Base-by-base conservation (phyloP, 1,284 basidiomycete genomes). In the Ceratobasidium sp. region DNA sequence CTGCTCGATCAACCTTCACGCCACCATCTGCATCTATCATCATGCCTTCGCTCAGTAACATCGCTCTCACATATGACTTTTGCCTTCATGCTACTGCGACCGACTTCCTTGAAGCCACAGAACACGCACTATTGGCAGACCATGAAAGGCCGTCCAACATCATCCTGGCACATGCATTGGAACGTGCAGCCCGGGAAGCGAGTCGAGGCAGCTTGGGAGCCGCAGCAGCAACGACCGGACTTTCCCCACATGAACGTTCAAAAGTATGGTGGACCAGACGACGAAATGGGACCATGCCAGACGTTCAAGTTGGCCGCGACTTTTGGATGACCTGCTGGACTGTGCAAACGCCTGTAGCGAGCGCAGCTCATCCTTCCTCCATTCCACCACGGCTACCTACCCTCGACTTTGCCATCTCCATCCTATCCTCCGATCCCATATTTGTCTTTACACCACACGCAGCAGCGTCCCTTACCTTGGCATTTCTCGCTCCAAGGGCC, bases 61-160 rank as follows among this genome's bases (percentile, higher is more conserved):
- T 67, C n/a, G 62, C 50, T 2, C 62, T 53, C 12, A 10, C 38
- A 20, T 32, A 54, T 25, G 38, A 67, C 35, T 20, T 67, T n/a
- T 67, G 62, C 52, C 25, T 67, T 38, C 62, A 67, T 20, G 34
- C 62, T 1, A 54, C 50, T 45, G 62, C 62, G 7, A 38, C 40
- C 5, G 62, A 67, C 62, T 67, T 67, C 35, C 52, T 67, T 20
- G 62, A 67, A 67, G 62, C 62, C 49, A 54, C 62, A 22, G 62
- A 54, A 49, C 25, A 67, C 20, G 50, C 50, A 13, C 35, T 64
- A 6, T 22, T 47, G 22, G 27, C 45, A 7, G 62, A 67, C 22
- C 50, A 67, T 17, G 62, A 67, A 31, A 35, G 62, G 20, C 34
- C 38, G 2, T 67, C 62, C 3, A 67, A 67, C 45, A 25, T 67